These are phyloP conservation scores for Zymoseptoria ardabiliae DNA, from an alignment of 2,329 filamentous ascomycete species.

Conservation along the genomic window DNA sequence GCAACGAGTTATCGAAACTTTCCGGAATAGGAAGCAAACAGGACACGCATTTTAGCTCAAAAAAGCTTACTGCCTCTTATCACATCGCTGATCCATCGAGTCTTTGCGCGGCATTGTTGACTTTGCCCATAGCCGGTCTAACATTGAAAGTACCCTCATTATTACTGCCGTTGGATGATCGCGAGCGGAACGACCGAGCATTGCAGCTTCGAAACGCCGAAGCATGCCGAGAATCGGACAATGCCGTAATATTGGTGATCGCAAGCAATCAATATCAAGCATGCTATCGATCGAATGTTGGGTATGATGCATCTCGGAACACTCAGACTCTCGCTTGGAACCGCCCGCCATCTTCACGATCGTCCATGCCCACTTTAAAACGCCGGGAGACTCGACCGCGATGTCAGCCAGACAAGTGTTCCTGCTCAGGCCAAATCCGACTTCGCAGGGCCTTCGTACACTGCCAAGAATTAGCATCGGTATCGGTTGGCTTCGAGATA, in stretches of 20 bases:
- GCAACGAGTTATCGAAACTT: background rate
- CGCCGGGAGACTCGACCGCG: background rate
- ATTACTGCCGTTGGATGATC: no score
- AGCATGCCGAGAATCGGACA: no score
- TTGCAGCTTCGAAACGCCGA: no score
- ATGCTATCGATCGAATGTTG: no score
- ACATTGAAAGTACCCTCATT: no score
- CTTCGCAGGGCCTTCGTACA: constrained; percentile 2
- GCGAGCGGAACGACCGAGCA: no score
- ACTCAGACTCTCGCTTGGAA: no score
- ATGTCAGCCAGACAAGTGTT: background rate
- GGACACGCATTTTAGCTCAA: background rate
- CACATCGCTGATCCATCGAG: background rate
- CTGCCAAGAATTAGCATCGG: constrained; percentile 1
- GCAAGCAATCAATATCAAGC: no score
- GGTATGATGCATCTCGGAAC: no score
- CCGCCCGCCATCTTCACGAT: background rate
- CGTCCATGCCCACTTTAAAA: background rate
- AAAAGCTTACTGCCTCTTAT: background rate
- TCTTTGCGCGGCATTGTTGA: background rate
- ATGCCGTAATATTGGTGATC: no score
- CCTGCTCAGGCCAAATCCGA: background rate
- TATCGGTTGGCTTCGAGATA: background rate
- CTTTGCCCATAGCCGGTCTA: no score
- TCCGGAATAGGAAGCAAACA: background rate